Conservation (phyloP, 352 stramenopile species). For the Chrysophaeum taylorii region DNA sequence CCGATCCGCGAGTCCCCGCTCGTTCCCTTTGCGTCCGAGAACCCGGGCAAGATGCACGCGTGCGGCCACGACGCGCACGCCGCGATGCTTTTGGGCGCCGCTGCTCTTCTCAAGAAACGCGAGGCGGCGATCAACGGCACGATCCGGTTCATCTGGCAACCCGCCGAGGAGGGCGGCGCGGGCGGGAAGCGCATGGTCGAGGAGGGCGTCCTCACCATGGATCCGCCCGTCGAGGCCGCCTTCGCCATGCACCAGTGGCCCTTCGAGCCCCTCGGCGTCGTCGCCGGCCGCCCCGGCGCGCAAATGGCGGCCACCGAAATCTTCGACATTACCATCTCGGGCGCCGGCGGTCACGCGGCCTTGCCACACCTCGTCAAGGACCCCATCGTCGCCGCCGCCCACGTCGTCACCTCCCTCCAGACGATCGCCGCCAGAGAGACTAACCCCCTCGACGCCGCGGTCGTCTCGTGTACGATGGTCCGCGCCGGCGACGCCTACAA, state of each 20-base stretch:
- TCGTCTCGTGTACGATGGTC: conserved; percentile 79
- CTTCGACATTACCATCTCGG: conserved; percentile 77
- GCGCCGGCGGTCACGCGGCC: conserved; percentile 82
- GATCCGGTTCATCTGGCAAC: conserved; percentile 86
- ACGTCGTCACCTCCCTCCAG: conserved; percentile 79
- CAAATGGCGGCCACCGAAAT: conserved; percentile 79
- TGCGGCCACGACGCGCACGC: conserved; percentile 91
- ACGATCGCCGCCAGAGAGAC: conserved; percentile 75
- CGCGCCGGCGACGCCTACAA: conserved; percentile 82
- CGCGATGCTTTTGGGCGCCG: conserved; percentile 78
- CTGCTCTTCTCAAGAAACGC: conserved; percentile 55
- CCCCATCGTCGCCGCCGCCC: conserved; percentile 72
- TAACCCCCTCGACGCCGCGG: conserved; percentile 75
- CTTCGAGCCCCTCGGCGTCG: conserved; percentile 54
- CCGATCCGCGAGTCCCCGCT: conserved; percentile 58
- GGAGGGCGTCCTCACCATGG: conserved; percentile 63
- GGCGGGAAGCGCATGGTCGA: conserved; percentile 81
- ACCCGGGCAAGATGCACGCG: conserved; percentile 62
- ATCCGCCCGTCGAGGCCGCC: conserved; percentile 63
- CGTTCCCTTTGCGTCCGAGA: conserved; percentile 29
- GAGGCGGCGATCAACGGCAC: conserved; percentile 55
- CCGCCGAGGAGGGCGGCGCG: conserved; percentile 80
- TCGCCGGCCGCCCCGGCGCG: conserved; percentile 69
- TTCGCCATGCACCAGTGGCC: conserved; percentile 79
- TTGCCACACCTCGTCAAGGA: conserved; percentile 76